Evolutionary conservation across 768 basidiomycete genomes (phyloP), one percentile per base, ranked within the genome.

Genomic region (Lentinula lateritia): DNA sequence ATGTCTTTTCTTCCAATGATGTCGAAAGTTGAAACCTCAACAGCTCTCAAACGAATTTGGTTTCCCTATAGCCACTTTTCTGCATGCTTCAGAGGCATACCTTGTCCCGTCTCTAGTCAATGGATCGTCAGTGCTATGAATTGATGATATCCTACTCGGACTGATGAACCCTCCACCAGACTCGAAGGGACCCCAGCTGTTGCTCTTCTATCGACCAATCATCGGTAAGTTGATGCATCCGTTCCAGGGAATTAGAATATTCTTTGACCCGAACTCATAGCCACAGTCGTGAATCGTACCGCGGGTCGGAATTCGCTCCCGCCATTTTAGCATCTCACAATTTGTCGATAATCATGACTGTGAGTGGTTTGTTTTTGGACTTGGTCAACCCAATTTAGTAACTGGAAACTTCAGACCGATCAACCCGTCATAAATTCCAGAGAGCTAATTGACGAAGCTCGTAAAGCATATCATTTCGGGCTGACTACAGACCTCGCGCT

Each of bases 31-130:
- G 7, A 55, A 34, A 34, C 42, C 12, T 15, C 58, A 46, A 13
- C 60, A 94, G 85, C 79, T 97, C 54, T 86, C 92, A 39, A 92
- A 96, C 69, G 95, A 97, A 73, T 98, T 95, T 78, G 76, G 92
- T 66, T 94, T 93, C 69, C 81, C 85, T 1, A 79, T 95, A 34
- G 84, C 89, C 6, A 88, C 91, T 6, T 86, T 95, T 69, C 92
- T 95, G 67, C 89, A 92, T 68, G 95, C 93, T 7, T 87, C 92
- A 59, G 93, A 96, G 71, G 85, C 93, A 1, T 97, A 92, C 74
- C 81, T 97, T n/a, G 89, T 95, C 23, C 92, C 94, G 1, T 84
- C 85, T 23, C 74, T 89, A 4, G 74, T 98, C 63, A 95, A 93
- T 73, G 76, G 82, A 71, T 84, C 88, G 63, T 95, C 80, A 66